These are phyloP conservation scores for Lindgomyces ingoldianus DNA, from an alignment of 495 filamentous ascomycete species.

Conservation along the genomic window DNA sequence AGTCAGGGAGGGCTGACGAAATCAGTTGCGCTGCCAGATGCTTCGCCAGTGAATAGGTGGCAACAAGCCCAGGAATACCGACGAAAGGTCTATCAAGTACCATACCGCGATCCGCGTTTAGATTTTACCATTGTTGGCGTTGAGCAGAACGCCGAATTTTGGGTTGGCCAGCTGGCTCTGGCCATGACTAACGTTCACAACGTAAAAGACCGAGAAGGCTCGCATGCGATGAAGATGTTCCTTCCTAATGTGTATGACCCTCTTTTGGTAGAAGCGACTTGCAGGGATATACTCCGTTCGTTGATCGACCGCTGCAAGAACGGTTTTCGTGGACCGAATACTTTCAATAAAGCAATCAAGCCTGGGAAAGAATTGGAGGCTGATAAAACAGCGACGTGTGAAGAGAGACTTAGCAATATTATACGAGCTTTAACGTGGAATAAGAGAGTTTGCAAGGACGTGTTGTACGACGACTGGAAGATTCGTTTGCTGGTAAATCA, in stretches of 20 bases:
- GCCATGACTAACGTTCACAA: not conserved
- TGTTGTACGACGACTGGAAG: constrained; percentile 18
- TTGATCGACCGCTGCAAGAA: constrained; percentile 14
- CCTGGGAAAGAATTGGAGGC: not conserved
- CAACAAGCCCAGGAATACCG: constrained; percentile 10
- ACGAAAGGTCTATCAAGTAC: constrained; percentile 1
- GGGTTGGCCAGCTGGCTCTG: constrained; percentile 2
- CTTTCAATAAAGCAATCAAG: constrained; percentile 16
- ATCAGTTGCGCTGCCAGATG: not conserved
- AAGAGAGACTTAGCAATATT: constrained; percentile 4
- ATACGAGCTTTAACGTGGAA: constrained; percentile 7
- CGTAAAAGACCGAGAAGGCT: constrained; percentile 6
- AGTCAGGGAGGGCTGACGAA: not conserved
- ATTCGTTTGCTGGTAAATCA: constrained; percentile 12
- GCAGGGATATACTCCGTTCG: not conserved
- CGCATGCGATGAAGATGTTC: constrained; percentile 6
- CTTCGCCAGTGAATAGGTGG: not conserved
- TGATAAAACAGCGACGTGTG: constrained; percentile 6
- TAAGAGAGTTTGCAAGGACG: constrained; percentile 22
- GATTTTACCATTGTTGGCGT: constrained; percentile 8
- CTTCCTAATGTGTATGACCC: not conserved
- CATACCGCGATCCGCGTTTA: not conserved
- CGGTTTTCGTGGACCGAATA: constrained; percentile 13
- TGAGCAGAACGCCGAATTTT: constrained; percentile 10
- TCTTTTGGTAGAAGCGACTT: constrained; percentile 3